These are phyloP conservation scores for Chenopodium suecicum DNA, from an alignment of 148 eudicot species.

Conservation along the genomic window DNA sequence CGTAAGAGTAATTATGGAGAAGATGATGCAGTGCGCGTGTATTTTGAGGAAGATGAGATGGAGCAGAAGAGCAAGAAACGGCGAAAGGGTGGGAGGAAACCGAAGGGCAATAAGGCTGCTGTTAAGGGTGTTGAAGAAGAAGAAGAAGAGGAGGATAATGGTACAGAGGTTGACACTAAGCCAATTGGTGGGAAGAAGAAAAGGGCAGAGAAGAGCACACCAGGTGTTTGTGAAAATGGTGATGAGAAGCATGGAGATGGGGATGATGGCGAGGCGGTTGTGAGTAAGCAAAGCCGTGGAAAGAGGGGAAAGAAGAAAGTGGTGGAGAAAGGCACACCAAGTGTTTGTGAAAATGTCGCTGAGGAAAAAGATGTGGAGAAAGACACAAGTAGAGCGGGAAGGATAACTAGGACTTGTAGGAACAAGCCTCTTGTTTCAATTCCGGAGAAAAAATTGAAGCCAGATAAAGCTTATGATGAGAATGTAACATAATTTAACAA, in stretches of 20 bases:
- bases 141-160: not conserved
- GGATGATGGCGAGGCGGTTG: not conserved
- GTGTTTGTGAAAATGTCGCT: conserved; percentile 5
- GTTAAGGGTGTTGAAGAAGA: not conserved
- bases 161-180: not conserved
- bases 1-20: not conserved
- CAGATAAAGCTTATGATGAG: not conserved
- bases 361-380: not conserved
- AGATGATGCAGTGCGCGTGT: not conserved
- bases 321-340: not conserved
- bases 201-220: not conserved
- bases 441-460: not conserved
- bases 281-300: not conserved
- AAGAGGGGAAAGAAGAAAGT: not conserved
- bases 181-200: not conserved
- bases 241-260: not conserved
- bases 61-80: not conserved
- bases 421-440: not conserved
- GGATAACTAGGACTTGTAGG: not conserved
- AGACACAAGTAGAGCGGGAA: not conserved
- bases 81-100: not conserved
- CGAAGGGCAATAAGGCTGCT: not conserved
- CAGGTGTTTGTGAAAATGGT: not conserved
- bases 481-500: not conserved
- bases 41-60: not conserved